Evolutionary conservation across 768 basidiomycete genomes (phyloP).

Genomic region (Daedaleopsis nitida): DNA sequence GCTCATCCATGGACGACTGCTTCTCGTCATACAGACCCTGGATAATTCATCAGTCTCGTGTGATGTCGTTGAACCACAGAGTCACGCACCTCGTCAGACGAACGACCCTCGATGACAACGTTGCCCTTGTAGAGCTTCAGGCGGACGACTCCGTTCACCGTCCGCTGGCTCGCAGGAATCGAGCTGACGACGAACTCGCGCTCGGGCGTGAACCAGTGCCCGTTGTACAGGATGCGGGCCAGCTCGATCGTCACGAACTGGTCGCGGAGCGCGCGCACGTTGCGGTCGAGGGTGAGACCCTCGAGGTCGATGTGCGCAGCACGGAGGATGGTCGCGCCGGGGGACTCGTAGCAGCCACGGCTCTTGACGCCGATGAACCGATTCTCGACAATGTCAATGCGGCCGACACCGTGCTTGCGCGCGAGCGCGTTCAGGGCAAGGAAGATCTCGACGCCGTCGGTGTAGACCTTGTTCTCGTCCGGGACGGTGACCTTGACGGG

Average conservation of each 20-base stretch:
- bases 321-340: conserved; percentile 94
- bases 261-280: conserved; percentile 92
- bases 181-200: conserved; percentile 91
- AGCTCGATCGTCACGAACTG: conserved; percentile 92
- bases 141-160: conserved; percentile 91
- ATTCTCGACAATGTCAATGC: conserved; percentile 99
- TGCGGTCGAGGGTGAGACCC: conserved; percentile 96
- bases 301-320: conserved; percentile 95
- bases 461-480: conserved; percentile 61
- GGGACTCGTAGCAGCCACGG: conserved; percentile 99
- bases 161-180: conserved; percentile 93
- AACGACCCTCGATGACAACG: conserved; percentile 89
- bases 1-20: conserved; percentile 97
- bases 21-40: conserved; percentile 94
- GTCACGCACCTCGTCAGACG: conserved; percentile 73
- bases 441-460: conserved; percentile 96
- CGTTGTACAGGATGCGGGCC: conserved; percentile 93
- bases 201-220: conserved; percentile 99
- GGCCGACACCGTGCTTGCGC: conserved; percentile 92
- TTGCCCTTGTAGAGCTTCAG: conserved; percentile 97
- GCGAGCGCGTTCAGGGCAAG: conserved; percentile 87
- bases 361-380: conserved; percentile 99
- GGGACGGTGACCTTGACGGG: conserved; percentile 78
- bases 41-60: not conserved
- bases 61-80: not conserved